Evolutionary conservation across 2,329 filamentous ascomycete species (phyloP), one percentile per base, ranked within the genome.

Genomic region (Pseudocercospora ulei): DNA sequence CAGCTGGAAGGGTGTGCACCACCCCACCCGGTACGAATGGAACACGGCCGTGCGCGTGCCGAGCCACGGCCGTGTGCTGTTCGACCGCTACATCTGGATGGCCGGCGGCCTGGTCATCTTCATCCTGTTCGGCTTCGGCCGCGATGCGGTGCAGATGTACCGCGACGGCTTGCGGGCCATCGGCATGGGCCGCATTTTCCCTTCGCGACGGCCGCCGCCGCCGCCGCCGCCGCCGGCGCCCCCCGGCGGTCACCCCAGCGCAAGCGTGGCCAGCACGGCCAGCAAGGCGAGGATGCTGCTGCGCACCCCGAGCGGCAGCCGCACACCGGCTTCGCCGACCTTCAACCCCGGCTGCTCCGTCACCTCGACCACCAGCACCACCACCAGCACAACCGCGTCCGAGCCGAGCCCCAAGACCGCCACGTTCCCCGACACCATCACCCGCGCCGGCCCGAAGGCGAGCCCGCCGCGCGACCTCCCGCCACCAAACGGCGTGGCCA

Each of bases 121-220:
- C 53, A 36, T 71, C n/a, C 72, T 78, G 51, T 80, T 80, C 48
- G 78, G 78, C 5, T 69, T 76, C 9, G 78, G 77, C 18, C 64
- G 62, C 16, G 78, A 82, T 51, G 76, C 76, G 0, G 61, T 64
- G 3, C 61, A 63, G 14, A 70, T 73, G 57, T 79, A 78, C 52
- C 63, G 62, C 36, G 56, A 58, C 3, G 62, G 65, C 40, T 51
- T 71, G 28, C 45, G 62, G 14, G 56, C 55, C n/a, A 33, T 69
- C 16, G 67, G 68, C 0, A 46, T 71, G 23, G 56, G 45, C 11
- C 46, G 34, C 14, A 28, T 54, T 14, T 53, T 56, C 22, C 55
- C 54, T 18, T 22, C 40, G 8, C 33, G 48, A 3, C 39, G n/a
- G n/a, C n/a, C n/a, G n/a, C n/a, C n/a, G n/a, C n/a, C n/a, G n/a